These are phyloP conservation scores for Chaetomiaceae sp. DNA, from an alignment of 2,329 filamentous ascomycete genomes.

Conservation along the genomic window DNA sequence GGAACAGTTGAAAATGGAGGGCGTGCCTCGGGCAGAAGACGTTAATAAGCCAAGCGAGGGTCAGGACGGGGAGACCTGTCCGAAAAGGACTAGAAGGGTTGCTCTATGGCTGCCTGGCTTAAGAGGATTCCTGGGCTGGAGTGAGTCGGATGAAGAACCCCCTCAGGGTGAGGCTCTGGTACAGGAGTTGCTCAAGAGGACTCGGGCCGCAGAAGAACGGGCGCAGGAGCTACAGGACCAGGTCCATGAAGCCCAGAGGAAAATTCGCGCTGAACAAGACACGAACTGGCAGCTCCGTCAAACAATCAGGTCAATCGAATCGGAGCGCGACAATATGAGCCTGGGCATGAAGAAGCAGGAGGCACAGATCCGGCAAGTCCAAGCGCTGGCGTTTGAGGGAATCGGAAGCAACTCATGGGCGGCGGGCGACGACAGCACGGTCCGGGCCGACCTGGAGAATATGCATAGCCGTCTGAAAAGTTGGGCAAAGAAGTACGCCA, in stretches of 20 bases:
- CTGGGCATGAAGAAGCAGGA: conserved; percentile 3
- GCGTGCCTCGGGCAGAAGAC: not conserved
- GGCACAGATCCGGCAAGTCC: conserved; percentile 9
- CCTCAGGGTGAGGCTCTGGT: not conserved
- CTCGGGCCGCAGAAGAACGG: not conserved
- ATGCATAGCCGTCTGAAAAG: conserved; percentile 5
- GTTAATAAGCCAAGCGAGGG: not conserved
- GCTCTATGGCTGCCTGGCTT: not conserved
- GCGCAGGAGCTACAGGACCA: not conserved
- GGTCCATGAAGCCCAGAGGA: not conserved
- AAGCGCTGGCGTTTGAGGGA: conserved; percentile 5
- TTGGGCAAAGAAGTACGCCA: conserved; percentile 11
- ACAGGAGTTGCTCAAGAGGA: not conserved
- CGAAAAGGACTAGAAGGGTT: too few relatives aligned
- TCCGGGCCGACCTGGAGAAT: conserved; percentile 10
- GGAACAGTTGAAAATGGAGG: not conserved
- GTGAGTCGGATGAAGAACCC: not conserved
- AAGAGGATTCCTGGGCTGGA: not conserved
- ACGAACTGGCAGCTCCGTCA: not conserved
- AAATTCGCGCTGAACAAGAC: not conserved
- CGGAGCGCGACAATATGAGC: conserved; percentile 1
- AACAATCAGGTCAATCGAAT: not conserved
- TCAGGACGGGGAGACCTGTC: not conserved
- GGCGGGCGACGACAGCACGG: conserved; percentile 6
- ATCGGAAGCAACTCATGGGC: conserved; percentile 8